Evolutionary conservation across 805 yeast species (phyloP).

Genomic region (Metschnikowia baotianmanensis): DNA sequence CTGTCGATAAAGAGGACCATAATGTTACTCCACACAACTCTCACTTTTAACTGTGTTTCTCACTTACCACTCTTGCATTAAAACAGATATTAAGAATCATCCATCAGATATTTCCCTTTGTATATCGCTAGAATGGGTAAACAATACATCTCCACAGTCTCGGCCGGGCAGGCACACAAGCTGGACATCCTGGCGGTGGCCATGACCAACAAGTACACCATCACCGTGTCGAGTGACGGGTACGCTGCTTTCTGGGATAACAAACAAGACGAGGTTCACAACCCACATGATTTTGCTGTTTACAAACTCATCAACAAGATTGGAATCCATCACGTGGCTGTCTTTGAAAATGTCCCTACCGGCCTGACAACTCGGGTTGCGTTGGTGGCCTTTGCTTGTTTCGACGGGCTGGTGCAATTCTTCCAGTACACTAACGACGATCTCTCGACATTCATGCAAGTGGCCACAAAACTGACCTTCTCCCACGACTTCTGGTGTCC

Average conservation of each 20-base stretch:
- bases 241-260: slow-evolving; percentile 75
- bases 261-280: slow-evolving; percentile 45
- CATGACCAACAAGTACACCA: slow-evolving; percentile 60
- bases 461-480: slow-evolving; percentile 27
- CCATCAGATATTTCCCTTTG: too few relatives aligned
- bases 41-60: too few relatives aligned
- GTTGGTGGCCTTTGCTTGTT: slow-evolving; percentile 57
- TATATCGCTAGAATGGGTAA: slow-evolving; percentile 49
- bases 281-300: slow-evolving; percentile 43
- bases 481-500: slow-evolving; percentile 50
- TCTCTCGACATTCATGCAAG: slow-evolving; percentile 22
- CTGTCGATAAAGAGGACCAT: too few relatives aligned
- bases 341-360: slow-evolving; percentile 49
- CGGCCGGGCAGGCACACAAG: slow-evolving; percentile 64
- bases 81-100: too few relatives aligned
- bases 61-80: too few relatives aligned
- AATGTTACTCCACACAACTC: too few relatives aligned
- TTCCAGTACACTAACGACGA: slow-evolving; percentile 40
- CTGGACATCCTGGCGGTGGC: slow-evolving; percentile 75
- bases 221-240: slow-evolving; percentile 87
- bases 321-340: slow-evolving; percentile 68
- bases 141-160: slow-evolving; percentile 63
- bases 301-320: slow-evolving; percentile 48
- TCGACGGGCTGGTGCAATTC: slow-evolving; percentile 55
- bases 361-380: slow-evolving; percentile 38